Evolutionary conservation across 2,329 filamentous ascomycete species (phyloP), one percentile per base, ranked within the genome.

Genomic region (Plenodomus lindquistii): DNA sequence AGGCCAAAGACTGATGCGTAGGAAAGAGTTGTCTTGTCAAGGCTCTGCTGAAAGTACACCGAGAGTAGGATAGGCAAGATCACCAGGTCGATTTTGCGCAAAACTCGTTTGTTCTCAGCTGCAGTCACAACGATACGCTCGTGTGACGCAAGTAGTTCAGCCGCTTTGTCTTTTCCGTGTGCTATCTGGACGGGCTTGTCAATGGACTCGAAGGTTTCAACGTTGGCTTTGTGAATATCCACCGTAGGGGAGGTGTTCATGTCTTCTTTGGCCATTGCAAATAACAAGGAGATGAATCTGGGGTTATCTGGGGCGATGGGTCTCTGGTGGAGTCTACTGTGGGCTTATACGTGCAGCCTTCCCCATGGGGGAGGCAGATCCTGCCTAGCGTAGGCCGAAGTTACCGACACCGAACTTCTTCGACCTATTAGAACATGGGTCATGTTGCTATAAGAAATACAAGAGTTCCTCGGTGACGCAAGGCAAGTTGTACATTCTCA

Each of bases 1-100:
- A 87, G 73, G 2, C 84, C 84, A 55, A 86, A 86, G 10, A 86
- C 80, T 0, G 83, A 85, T 2, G 82, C 82, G 58, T 86, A 87
- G 2, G 71, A 75, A 2, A 86, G 73, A 0, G 82, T 83, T 0
- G 82, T 79, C 66, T 87, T 87, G 71, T 86, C 84, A 5, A 86
- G 73, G 10, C 79, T 79, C 54, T 87, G 84, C 0, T 86, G 75
- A 60, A 83, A 85, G 67, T 86, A 87, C 17, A 85, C 81, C 6
- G 77, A 75, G 10, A 86, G 72, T 48, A 87, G 79, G 44, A 82
- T 75, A 0, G 81, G 79, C 11, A 83, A 67, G 18, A 83, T 73
- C 42, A 74, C 65, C 19, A 77, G 61, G 58, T 83, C 80, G 46
- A 83, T 82, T 53, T 74, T 75, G 21, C 75, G 73, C 34, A 82